Conservation (phyloP, 768 basidiomycete species). For the Boletus subcaerulescens region DNA sequence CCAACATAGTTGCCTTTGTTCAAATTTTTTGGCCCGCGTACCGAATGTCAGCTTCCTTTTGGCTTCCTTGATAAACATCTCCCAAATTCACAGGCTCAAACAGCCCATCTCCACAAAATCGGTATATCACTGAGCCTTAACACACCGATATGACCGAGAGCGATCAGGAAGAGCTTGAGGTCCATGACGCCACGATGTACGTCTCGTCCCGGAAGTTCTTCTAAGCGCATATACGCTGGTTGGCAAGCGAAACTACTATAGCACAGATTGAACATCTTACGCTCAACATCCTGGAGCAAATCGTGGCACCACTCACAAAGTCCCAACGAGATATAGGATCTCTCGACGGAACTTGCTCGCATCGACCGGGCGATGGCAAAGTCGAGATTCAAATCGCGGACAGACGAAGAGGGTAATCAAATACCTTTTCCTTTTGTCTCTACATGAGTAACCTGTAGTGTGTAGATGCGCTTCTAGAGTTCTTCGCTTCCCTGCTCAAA, state of each 20-base stretch:
- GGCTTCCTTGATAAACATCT: not conserved
- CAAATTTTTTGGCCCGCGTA: not conserved
- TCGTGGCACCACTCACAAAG: slow-evolving; percentile 17
- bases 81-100: too few species aligned
- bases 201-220: not conserved
- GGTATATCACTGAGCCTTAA: too few species aligned
- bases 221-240: slow-evolving; percentile 3
- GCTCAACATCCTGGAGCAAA: slow-evolving; percentile 33
- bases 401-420: slow-evolving; percentile 37
- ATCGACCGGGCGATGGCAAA: slow-evolving; percentile 14
- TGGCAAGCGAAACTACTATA: slow-evolving; percentile 20
- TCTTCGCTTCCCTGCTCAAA: slow-evolving; percentile 38
- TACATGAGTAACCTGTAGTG: not conserved
- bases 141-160: not conserved
- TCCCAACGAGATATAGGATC: not conserved
- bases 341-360: not conserved
- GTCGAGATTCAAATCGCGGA: slow-evolving; percentile 36
- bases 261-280: slow-evolving; percentile 29
- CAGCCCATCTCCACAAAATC: too few species aligned
- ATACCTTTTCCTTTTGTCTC: not conserved
- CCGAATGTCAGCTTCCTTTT: not conserved
- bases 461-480: slow-evolving; percentile 20
- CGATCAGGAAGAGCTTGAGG: slow-evolving; percentile 13
- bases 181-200: slow-evolving; percentile 3
- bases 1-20: not conserved